A percentile compares a stretch with the other conserved stretches of the same genome.
These are phyloP conservation scores for Aegilops speltoides DNA, from an alignment of 176 grass and related monocot species.

Conservation along the genomic window DNA sequence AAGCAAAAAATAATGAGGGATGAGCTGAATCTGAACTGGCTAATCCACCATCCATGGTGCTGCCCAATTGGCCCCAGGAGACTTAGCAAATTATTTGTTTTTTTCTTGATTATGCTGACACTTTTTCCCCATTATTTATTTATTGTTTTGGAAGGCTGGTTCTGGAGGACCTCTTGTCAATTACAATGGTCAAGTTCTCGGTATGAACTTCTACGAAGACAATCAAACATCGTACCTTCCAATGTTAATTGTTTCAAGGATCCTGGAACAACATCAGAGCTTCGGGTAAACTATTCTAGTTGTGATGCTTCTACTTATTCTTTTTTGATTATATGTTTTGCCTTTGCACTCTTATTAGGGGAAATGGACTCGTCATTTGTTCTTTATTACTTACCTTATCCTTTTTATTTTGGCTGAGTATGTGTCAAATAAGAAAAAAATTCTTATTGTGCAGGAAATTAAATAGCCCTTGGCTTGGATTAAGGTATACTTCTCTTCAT, in stretches of 20 bases:
- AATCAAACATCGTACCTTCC: not conserved
- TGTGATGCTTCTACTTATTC: not conserved
- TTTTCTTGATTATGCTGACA: not conserved
- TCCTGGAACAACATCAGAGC: not conserved
- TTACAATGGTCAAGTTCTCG: not conserved
- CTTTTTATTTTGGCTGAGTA: not conserved
- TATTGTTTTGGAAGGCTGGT: not conserved
- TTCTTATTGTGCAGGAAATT: not conserved
- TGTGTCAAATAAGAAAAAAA: not conserved
- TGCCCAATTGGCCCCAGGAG: not conserved
- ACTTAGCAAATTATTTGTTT: not conserved
- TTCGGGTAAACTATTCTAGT: conserved; percentile 1
- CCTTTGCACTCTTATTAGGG: not conserved
- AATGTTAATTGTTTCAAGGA: conserved; percentile 2
- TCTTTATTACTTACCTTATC: not conserved
- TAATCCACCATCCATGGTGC: too few relatives aligned
- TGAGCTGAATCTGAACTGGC: too few relatives aligned
- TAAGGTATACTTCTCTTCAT: not conserved
- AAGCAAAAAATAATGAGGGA: too few relatives aligned
- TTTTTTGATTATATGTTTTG: not conserved
- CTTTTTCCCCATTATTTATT: not conserved
- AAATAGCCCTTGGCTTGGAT: conserved; percentile 1
- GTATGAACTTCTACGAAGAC: not conserved
- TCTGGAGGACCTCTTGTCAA: conserved; percentile 12
- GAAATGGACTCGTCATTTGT: not conserved